These are phyloP conservation scores for Crithidia fasciculata DNA, from an alignment of 208 protist genomes.

Conservation along the genomic window DNA sequence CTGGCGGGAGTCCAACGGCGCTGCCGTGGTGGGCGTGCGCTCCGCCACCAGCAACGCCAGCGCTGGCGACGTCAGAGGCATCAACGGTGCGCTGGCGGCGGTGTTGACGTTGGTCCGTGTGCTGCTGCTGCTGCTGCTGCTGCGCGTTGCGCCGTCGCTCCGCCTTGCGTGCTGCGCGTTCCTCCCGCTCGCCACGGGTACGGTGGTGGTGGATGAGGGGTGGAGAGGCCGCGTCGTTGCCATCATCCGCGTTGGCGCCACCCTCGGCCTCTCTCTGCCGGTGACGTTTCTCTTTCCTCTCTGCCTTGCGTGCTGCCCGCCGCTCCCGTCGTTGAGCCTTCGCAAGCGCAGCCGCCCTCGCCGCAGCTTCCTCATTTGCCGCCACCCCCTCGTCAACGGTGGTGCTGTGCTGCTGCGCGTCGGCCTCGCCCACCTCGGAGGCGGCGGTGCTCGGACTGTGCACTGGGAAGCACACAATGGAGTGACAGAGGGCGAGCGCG, in stretches of 20 bases:
- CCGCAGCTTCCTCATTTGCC: not conserved
- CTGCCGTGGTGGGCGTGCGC: slow-evolving; percentile 1
- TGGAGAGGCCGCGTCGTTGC: not conserved
- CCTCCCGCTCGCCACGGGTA: not conserved
- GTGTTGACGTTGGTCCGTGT: too few species aligned
- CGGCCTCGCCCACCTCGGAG: not conserved
- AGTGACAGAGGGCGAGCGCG: slow-evolving; percentile 76
- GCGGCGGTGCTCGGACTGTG: slow-evolving; percentile 1
- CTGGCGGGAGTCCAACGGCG: not conserved
- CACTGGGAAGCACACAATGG: slow-evolving; percentile 76
- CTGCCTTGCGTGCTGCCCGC: not conserved
- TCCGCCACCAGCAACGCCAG: not conserved
- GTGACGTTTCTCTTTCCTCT: not conserved
- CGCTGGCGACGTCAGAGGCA: not conserved
- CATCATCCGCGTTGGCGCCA: not conserved
- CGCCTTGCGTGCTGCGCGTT: not conserved
- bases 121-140: too few species aligned
- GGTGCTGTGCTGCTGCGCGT: not conserved
- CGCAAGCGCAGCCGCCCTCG: not conserved
- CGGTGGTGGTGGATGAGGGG: not conserved
- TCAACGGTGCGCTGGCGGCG: not conserved
- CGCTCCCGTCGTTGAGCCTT: not conserved
- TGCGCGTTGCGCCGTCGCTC: too few species aligned
- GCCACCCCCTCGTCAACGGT: not conserved
- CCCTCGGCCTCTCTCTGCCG: not conserved